These are phyloP conservation scores for Lepraria neglecta DNA, from an alignment of 495 filamentous ascomycete species.

Conservation along the genomic window DNA sequence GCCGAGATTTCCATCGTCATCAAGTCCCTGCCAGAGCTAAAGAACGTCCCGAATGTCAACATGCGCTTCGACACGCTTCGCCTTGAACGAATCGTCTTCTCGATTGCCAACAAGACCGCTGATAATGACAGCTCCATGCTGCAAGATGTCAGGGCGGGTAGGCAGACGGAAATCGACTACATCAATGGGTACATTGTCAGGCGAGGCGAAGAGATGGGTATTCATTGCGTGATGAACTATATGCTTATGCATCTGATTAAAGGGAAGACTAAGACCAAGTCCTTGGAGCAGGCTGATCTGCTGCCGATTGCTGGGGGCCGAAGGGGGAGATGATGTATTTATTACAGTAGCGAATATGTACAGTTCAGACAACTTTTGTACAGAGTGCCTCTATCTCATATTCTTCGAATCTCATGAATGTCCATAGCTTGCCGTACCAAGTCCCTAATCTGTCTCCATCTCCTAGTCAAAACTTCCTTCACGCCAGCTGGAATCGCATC, in stretches of 20 bases:
- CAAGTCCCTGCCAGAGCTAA: slow-evolving; percentile 60
- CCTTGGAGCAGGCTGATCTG: slow-evolving; percentile 14
- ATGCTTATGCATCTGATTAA: slow-evolving; percentile 57
- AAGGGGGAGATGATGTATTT: slow-evolving; percentile 3
- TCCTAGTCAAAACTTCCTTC: slow-evolving; percentile 36
- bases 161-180: slow-evolving; percentile 70
- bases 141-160: slow-evolving; percentile 60
- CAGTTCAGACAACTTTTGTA: not conserved
- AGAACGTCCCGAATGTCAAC: slow-evolving; percentile 50
- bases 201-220: slow-evolving; percentile 60
- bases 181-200: slow-evolving; percentile 79
- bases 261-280: slow-evolving; percentile 28
- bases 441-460: slow-evolving; percentile 48
- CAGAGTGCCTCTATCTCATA: not conserved
- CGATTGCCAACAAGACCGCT: slow-evolving; percentile 54
- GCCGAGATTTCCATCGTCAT: slow-evolving; percentile 60
- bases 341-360: not conserved
- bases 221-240: slow-evolving; percentile 61
- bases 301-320: slow-evolving; percentile 19
- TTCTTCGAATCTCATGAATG: not conserved
- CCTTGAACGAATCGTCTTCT: slow-evolving; percentile 49
- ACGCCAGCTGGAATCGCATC: slow-evolving; percentile 30
- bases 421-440: slow-evolving; percentile 10
- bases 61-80: slow-evolving; percentile 51
- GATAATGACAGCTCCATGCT: slow-evolving; percentile 74